Conservation (phyloP, 768 basidiomycete genomes). For the Strobilomyces confusus region DNA sequence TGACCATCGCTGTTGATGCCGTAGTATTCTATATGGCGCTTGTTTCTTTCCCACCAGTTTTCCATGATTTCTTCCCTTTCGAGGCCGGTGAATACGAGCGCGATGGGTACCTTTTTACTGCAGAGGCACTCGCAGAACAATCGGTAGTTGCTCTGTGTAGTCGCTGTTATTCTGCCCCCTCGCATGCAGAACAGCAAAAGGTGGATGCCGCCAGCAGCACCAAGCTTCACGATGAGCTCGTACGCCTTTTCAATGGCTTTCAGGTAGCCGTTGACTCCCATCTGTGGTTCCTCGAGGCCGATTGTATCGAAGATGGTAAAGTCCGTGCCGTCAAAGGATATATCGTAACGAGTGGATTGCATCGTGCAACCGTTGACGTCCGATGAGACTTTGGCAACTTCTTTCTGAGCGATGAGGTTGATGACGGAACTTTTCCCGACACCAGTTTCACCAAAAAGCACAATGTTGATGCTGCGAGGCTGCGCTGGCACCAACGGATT, state of each 20-base stretch:
- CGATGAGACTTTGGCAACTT: conserved; percentile 24
- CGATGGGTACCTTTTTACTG: conserved; percentile 30
- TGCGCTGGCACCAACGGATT: neutral
- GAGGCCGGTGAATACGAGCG: conserved; percentile 33
- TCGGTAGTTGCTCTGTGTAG: conserved; percentile 31
- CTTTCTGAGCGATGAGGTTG: conserved; percentile 27
- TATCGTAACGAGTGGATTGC: conserved; percentile 24
- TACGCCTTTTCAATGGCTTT: conserved; percentile 28
- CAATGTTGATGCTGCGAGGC: conserved; percentile 28
- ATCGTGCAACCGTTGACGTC: conserved; percentile 36
- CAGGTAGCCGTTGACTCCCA: conserved; percentile 27
- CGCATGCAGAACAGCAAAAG: conserved; percentile 39
- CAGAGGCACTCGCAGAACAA: conserved; percentile 37
- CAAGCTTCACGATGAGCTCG: conserved; percentile 31
- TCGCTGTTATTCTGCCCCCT: conserved; percentile 28
- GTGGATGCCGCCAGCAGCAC: conserved; percentile 33
- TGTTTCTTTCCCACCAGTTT: conserved; percentile 7
- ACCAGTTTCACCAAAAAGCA: conserved; percentile 42
- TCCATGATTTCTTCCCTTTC: neutral
- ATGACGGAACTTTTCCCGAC: conserved; percentile 31
- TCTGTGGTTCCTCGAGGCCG: conserved; percentile 32
- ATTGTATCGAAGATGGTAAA: conserved; percentile 33
- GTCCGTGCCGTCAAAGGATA: conserved; percentile 16
- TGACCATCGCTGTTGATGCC: conserved; percentile 22
- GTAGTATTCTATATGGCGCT: conserved; percentile 1